Evolutionary conservation across 371 early-diverging fungal genomes (phyloP).

Genomic region (Circinella umbellata): DNA sequence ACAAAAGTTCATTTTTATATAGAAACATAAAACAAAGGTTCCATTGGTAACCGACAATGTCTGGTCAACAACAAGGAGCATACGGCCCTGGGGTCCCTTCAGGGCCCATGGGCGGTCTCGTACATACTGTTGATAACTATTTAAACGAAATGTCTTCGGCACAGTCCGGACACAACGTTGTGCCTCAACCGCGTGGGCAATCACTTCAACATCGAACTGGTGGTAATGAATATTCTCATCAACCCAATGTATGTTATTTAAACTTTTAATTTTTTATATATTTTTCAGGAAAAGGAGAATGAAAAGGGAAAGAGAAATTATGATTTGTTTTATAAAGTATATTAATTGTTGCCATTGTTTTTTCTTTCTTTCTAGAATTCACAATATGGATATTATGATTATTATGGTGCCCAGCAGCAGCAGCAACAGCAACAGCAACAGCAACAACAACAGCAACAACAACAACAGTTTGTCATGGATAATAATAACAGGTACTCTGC

Average conservation of each 20-base stretch:
- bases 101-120: conserved; percentile 18
- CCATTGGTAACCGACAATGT: conserved; percentile 18
- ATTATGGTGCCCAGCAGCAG: conserved; percentile 9
- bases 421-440: conserved; percentile 9
- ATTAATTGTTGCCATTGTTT: neutral
- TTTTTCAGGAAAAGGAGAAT: neutral
- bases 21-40: too few relatives aligned
- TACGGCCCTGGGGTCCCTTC: conserved; percentile 15
- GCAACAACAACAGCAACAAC: neutral
- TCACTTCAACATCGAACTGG: conserved; percentile 16
- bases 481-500: neutral
- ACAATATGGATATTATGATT: conserved; percentile 19
- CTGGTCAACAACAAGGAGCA: conserved; percentile 20
- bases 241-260: conserved; percentile 12
- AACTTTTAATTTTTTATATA: neutral
- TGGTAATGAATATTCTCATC: conserved; percentile 15
- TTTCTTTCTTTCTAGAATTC: conserved; percentile 14
- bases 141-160: conserved; percentile 17
- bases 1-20: too few relatives aligned
- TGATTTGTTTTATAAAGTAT: neutral
- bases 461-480: neutral
- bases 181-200: conserved; percentile 25
- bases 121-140: conserved; percentile 15
- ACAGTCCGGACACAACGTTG: conserved; percentile 9
- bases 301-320: neutral